A percentile compares a stretch with the other conserved stretches of the same genome.
These are phyloP conservation scores for Backusella liffmaniae DNA, from an alignment of 192 early-diverging fungal genomes.

Conservation along the genomic window DNA sequence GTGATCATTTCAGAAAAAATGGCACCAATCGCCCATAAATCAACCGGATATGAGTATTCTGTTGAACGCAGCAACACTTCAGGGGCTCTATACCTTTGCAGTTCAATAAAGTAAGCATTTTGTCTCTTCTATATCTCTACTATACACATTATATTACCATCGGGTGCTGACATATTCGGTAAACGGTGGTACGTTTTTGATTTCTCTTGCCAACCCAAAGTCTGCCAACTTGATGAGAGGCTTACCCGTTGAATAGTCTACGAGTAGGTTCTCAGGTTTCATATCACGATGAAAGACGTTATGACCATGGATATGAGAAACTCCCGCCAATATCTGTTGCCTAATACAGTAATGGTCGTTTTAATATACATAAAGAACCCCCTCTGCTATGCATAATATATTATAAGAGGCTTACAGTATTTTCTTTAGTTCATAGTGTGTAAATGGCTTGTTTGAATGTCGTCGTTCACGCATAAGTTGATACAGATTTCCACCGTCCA, in stretches of 20 bases:
- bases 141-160: conserved; percentile 51
- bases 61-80: conserved; percentile 88
- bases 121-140: no score
- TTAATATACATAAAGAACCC: neutral
- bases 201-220: conserved; percentile 84
- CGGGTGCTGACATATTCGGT: conserved; percentile 97
- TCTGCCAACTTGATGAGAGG: conserved; percentile 61
- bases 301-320: conserved; percentile 91
- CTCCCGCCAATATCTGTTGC: conserved; percentile 83
- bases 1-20: conserved; percentile 89
- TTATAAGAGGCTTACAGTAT: conserved; percentile 62
- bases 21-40: conserved; percentile 93
- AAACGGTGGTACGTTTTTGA: conserved; percentile 83
- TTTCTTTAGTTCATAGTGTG: conserved; percentile 64
- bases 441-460: conserved; percentile 50
- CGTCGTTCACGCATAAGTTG: conserved; percentile 80
- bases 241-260: conserved; percentile 50
- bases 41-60: conserved; percentile 87
- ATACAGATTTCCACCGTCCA: conserved; percentile 90
- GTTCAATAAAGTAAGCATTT: neutral
- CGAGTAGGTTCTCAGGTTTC: conserved; percentile 64
- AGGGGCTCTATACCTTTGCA: conserved; percentile 71
- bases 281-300: conserved; percentile 87
- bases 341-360: conserved; percentile 35
- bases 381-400: neutral